Evolutionary conservation across 1,139 yeast species (phyloP).

Genomic region (Geotrichum bryndzae): DNA sequence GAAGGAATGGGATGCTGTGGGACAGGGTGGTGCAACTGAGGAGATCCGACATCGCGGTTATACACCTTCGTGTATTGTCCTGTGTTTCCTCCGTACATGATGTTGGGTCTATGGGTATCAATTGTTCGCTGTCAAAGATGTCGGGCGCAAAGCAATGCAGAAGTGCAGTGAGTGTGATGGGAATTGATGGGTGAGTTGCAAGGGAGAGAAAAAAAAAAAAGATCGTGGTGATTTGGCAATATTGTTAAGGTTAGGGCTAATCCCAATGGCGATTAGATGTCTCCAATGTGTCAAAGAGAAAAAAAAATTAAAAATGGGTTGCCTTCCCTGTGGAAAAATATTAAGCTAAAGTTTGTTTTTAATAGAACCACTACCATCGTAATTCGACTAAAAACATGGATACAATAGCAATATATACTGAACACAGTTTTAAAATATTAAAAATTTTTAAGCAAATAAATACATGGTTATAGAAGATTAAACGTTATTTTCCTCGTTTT

Average conservation of each 20-base stretch:
- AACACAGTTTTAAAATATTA: not conserved
- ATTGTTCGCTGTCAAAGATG: not conserved
- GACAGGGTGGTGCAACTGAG: constrained; percentile 43
- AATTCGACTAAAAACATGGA: too few species aligned
- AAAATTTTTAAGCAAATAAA: not conserved
- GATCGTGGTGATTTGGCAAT: not conserved
- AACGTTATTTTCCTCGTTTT: not conserved
- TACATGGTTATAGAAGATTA: not conserved
- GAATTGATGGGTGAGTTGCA: not conserved
- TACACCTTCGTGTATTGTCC: constrained; percentile 5
- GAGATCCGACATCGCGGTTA: constrained; percentile 24
- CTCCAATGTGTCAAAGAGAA: not conserved
- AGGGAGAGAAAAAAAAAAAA: not conserved
- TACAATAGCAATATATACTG: not conserved
- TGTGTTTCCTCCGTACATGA: not conserved
- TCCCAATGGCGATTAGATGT: not conserved
- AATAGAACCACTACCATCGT: not conserved
- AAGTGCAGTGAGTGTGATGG: not conserved
- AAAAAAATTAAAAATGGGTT: not conserved
- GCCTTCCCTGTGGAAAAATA: not conserved
- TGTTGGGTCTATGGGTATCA: not conserved
- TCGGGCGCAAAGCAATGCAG: not conserved
- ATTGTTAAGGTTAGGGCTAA: not conserved
- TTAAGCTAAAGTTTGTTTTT: not conserved
- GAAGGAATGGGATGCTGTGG: constrained; percentile 44